Evolutionary conservation across 345 rosid species (phyloP), one percentile per base, ranked within the genome.

Genomic region (Erysimum cheiranthoides): DNA sequence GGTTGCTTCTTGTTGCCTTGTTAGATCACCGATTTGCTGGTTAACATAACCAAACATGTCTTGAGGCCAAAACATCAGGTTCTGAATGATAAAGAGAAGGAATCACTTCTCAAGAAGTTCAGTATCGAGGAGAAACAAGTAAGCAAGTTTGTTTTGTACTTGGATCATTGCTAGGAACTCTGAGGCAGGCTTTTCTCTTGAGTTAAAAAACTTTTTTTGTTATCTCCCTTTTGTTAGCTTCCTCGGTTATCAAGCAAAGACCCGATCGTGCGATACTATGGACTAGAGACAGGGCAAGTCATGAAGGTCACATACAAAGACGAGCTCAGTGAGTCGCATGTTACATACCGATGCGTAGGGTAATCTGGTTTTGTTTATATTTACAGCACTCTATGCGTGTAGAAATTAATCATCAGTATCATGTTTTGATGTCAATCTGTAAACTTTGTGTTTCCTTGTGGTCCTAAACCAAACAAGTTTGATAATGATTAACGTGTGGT

Each of bases 1-100:
- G 43, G 17, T 75, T 59, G 14, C 6, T 45, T 3, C 45, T 45
- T 35, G 13, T 49, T 52, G 2, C 77, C 39, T 68, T 35, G 76
- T 39, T 73, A 90, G 96, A 81, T 90, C 32, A 82, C 89, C 5
- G 92, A 87, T 60, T 81, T 90, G 74, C 82, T 92, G 27, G 87
- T 89, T 39, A 92, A 94, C 77, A 86, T 92, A 81, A 90, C 97
- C 3, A 90, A 90, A 86, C 98, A 92, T 72, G 90, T 85, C 31
- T 73, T 94, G 65, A 87, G 89, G 81, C 97, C 96, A 56, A 81
- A 81, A 81, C 93, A 87, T 79, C 77, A 43, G 50, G 83, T 90
- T 47, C 70, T 94, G 59, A 85, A 84, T 11, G 86, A 87, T 28
- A 61, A 74, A 60, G 96, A 87, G 66, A 93, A 93, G 73, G 73